Conservation (phyloP, 305 asterid genomes). For the Plantago coronopus region DNA sequence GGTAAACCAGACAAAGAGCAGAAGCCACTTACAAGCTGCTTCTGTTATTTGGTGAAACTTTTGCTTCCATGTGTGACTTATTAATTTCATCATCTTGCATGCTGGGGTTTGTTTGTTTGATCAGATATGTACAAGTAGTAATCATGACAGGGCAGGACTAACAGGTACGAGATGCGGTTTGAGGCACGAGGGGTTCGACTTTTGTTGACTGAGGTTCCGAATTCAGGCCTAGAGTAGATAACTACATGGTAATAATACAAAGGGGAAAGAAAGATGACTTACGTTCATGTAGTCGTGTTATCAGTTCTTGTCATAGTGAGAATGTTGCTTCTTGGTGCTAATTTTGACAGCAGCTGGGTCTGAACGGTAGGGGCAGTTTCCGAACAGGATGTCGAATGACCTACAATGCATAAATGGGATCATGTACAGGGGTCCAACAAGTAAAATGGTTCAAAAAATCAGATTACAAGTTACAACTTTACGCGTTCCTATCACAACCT, state of each 20-base stretch:
- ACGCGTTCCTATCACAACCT: neutral
- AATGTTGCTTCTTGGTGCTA: slow-evolving; percentile 27
- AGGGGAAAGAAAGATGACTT: neutral
- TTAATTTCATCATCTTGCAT: neutral
- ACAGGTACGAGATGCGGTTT: too few species aligned
- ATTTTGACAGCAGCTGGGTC: slow-evolving; percentile 76
- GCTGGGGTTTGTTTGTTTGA: neutral
- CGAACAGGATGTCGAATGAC: slow-evolving; percentile 80
- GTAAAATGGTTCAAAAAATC: neutral
- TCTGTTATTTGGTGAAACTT: slow-evolving; percentile 4
- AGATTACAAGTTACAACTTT: neutral
- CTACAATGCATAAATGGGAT: slow-evolving; percentile 25
- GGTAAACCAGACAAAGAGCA: slow-evolving; percentile 17
- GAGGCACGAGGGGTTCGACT: too few species aligned
- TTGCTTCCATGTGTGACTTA: neutral
- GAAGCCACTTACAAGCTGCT: neutral
- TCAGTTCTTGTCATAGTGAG: slow-evolving; percentile 13
- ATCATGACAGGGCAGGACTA: too few species aligned
- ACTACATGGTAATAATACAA: too few species aligned
- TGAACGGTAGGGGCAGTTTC: slow-evolving; percentile 88
- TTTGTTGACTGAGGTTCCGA: too few species aligned
- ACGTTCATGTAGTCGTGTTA: slow-evolving; percentile 1
- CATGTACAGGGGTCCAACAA: too few species aligned
- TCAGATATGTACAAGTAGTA: neutral
- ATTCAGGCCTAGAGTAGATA: too few species aligned